Percentiles rank a stretch among this genome's conserved stretches.
Conservation (phyloP, 2,329 filamentous ascomycete genomes). For the Huntiella omanensis region DNA sequence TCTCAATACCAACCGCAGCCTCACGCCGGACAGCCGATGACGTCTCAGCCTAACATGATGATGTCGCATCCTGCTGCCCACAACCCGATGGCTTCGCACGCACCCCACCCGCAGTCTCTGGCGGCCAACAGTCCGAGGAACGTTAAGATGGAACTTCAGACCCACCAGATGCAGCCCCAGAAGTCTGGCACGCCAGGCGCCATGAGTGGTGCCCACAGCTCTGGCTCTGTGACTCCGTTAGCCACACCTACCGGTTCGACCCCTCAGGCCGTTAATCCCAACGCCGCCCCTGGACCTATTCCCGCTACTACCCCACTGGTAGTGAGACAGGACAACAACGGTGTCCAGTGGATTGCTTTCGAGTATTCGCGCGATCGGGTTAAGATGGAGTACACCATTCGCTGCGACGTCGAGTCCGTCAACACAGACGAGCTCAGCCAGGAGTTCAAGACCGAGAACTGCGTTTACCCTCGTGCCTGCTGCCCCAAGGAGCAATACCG, state of each 20-base stretch:
- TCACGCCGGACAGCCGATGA: slow-evolving; percentile 38
- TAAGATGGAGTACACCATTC: slow-evolving; percentile 99
- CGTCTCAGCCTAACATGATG: slow-evolving; percentile 46
- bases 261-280: slow-evolving; percentile 51
- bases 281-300: slow-evolving; percentile 86
- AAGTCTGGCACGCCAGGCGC: slow-evolving; percentile 24
- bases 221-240: slow-evolving; percentile 16
- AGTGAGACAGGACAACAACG: slow-evolving; percentile 85
- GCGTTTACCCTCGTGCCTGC: slow-evolving; percentile 89
- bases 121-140: slow-evolving; percentile 37
- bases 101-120: slow-evolving; percentile 33
- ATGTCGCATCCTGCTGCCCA: slow-evolving; percentile 41
- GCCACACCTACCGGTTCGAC: slow-evolving; percentile 28
- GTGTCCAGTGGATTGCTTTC: slow-evolving; percentile 97
- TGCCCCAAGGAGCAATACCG: slow-evolving; percentile 92
- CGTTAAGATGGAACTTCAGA: slow-evolving; percentile 43
- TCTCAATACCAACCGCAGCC: slow-evolving; percentile 35
- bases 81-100: slow-evolving; percentile 38
- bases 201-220: slow-evolving; percentile 20
- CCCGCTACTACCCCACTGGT: slow-evolving; percentile 90
- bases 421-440: slow-evolving; percentile 66
- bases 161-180: slow-evolving; percentile 41
- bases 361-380: slow-evolving; percentile 93
- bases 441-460: slow-evolving; percentile 97
- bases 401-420: slow-evolving; percentile 93